These are phyloP conservation scores for Botrytis aclada DNA, from an alignment of 2,329 filamentous ascomycete genomes.

Conservation along the genomic window DNA sequence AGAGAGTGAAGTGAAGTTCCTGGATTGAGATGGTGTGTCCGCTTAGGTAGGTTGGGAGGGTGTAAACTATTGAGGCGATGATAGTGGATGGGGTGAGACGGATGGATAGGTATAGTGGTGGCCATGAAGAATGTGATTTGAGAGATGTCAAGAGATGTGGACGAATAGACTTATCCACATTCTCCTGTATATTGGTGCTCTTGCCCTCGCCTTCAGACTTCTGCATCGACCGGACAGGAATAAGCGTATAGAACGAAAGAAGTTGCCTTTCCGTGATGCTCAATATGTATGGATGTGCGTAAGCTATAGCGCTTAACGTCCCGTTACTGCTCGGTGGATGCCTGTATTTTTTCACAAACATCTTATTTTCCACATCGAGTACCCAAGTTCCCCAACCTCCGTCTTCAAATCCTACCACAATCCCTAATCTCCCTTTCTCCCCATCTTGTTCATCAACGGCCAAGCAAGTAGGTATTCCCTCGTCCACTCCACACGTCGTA, in stretches of 20 bases:
- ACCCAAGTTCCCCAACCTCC: slow-evolving; percentile 71
- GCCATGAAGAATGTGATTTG: slow-evolving; percentile 73
- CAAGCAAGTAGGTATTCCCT: slow-evolving; percentile 56
- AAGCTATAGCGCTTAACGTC: slow-evolving; percentile 65
- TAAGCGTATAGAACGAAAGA: slow-evolving; percentile 68
- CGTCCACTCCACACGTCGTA: slow-evolving; percentile 46
- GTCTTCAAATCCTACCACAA: slow-evolving; percentile 68
- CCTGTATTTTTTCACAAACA: slow-evolving; percentile 26
- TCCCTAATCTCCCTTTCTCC: slow-evolving; percentile 48
- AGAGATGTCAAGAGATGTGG: slow-evolving; percentile 68
- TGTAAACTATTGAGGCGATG: slow-evolving; percentile 84
- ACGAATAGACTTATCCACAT: neutral
- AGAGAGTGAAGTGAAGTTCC: slow-evolving; percentile 46
- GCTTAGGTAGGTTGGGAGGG: slow-evolving; percentile 68
- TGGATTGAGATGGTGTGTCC: slow-evolving; percentile 94
- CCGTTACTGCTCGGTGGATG: slow-evolving; percentile 35
- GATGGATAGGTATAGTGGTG: slow-evolving; percentile 79
- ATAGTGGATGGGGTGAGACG: slow-evolving; percentile 62
- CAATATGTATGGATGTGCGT: slow-evolving; percentile 71
- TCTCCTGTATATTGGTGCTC: neutral
- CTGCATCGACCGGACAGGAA: neutral
- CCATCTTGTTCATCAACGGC: slow-evolving; percentile 57
- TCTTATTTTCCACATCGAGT: slow-evolving; percentile 46
- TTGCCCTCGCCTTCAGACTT: neutral
- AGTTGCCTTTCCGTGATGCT: slow-evolving; percentile 73